Percentiles rank a stretch among this genome's conserved stretches.
Conservation (phyloP, 371 early-diverging fungal genomes). For the Actinomortierella wolfii region DNA sequence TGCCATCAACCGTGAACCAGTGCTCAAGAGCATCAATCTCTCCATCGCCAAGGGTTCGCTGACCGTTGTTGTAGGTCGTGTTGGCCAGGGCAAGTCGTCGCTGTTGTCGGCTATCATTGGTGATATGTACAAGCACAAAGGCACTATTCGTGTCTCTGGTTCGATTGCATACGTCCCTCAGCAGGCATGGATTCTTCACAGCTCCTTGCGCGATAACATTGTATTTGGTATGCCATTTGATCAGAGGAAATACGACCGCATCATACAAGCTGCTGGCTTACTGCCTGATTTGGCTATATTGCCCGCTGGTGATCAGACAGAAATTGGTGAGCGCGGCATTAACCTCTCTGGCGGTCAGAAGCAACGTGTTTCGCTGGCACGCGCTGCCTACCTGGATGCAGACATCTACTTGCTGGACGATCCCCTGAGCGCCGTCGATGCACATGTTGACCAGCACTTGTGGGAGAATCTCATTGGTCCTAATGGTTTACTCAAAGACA, state of each 20-base stretch:
- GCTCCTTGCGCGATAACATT: conserved; percentile 87
- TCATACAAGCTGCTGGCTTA: conserved; percentile 69
- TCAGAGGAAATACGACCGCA: conserved; percentile 70
- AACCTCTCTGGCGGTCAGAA: conserved; percentile 88
- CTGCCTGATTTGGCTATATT: conserved; percentile 80
- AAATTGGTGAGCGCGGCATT: conserved; percentile 95
- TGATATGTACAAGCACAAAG: conserved; percentile 76
- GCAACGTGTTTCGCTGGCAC: conserved; percentile 70
- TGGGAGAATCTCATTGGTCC: conserved; percentile 84
- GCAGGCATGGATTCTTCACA: conserved; percentile 92
- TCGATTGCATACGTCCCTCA: conserved; percentile 90
- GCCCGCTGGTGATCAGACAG: conserved; percentile 80
- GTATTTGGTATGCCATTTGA: conserved; percentile 87
- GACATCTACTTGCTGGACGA: conserved; percentile 61
- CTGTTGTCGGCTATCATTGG: conserved; percentile 83
- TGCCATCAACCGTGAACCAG: conserved; percentile 29
- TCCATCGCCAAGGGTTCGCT: conserved; percentile 63
- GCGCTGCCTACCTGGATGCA: conserved; percentile 53
- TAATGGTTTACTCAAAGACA: conserved; percentile 74
- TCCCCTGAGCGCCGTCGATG: conserved; percentile 83
- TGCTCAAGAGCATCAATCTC: conserved; percentile 69
- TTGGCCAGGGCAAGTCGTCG: conserved; percentile 89
- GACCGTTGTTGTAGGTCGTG: conserved; percentile 81
- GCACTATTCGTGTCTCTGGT: conserved; percentile 72
- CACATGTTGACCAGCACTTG: conserved; percentile 83